Percentiles rank a stretch among this genome's conserved stretches.
phyloP scores from a whole-genome alignment of 768 basidiomycete species.

The Dictyophora rubrovolvata region DNA sequence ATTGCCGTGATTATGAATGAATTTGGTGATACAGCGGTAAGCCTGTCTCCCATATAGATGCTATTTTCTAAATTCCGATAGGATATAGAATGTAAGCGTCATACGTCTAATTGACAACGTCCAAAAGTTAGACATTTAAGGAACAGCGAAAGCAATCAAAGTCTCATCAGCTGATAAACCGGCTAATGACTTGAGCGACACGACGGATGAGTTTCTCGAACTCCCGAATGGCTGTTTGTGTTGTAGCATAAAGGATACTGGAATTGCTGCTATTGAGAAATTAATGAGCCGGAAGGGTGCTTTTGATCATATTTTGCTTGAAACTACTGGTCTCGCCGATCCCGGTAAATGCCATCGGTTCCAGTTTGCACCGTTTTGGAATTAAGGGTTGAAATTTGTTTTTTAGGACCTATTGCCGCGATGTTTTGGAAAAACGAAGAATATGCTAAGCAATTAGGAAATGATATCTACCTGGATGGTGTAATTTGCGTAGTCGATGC shows the following conservation, averaged over 20 bases:
- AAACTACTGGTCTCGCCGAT: slow-evolving; percentile 94
- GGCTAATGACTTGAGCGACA: slow-evolving; percentile 41
- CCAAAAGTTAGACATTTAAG: neutral
- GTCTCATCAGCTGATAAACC: slow-evolving; percentile 41
- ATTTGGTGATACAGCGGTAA: slow-evolving; percentile 89
- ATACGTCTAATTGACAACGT: neutral
- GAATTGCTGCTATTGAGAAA: slow-evolving; percentile 88
- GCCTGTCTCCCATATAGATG: slow-evolving; percentile 17
- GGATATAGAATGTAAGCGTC: slow-evolving; percentile 81
- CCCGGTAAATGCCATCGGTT: slow-evolving; percentile 49
- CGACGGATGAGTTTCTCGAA: slow-evolving; percentile 81
- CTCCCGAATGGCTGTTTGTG: slow-evolving; percentile 96
- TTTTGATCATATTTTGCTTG: slow-evolving; percentile 92
- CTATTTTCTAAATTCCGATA: slow-evolving; percentile 20
- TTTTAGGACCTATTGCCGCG: slow-evolving; percentile 69
- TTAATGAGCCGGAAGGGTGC: slow-evolving; percentile 77
- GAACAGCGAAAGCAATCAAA: slow-evolving; percentile 73
- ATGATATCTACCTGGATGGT: slow-evolving; percentile 71
- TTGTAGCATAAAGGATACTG: slow-evolving; percentile 93
- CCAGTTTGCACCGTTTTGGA: neutral
- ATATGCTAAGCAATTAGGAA: slow-evolving; percentile 54
- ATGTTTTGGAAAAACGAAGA: slow-evolving; percentile 87
- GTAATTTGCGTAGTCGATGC: slow-evolving; percentile 91
- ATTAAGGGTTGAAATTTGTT: neutral
- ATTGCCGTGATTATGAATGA: slow-evolving; percentile 99